phyloP scores from a whole-genome alignment of 2,329 filamentous ascomycete genomes.

The Raffaelea arxii region DNA sequence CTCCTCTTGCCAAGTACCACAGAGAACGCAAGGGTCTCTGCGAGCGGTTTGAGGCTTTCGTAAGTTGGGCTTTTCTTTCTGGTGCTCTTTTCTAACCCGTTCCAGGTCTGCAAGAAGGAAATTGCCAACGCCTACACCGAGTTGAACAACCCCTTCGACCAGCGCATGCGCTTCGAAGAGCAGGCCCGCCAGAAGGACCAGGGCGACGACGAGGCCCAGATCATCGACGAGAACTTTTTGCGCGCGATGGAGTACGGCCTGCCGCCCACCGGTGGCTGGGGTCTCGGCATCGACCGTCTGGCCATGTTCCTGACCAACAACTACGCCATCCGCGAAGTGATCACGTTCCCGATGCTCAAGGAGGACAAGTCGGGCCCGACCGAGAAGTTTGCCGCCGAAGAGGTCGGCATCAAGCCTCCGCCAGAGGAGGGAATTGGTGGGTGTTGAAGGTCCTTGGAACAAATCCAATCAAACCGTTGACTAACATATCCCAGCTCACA shows the following conservation, averaged over 20 bases:
- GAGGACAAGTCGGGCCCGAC: slow-evolving; percentile 49
- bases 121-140: slow-evolving; percentile 97
- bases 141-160: slow-evolving; percentile 94
- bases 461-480: background rate
- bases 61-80: background rate
- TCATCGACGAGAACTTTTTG: slow-evolving; percentile 93
- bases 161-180: slow-evolving; percentile 85
- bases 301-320: slow-evolving; percentile 65
- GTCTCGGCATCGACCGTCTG: slow-evolving; percentile 81
- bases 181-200: slow-evolving; percentile 92
- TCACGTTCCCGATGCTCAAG: slow-evolving; percentile 98
- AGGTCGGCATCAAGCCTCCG: slow-evolving; percentile 21
- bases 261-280: slow-evolving; percentile 92
- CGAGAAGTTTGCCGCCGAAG: slow-evolving; percentile 34
- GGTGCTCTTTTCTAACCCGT: background rate
- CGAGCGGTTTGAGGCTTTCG: slow-evolving; percentile 92
- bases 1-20: slow-evolving; percentile 91
- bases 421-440: slow-evolving; percentile 26
- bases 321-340: slow-evolving; percentile 91
- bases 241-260: slow-evolving; percentile 65
- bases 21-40: slow-evolving; percentile 73
- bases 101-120: slow-evolving; percentile 78
- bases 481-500: slow-evolving; percentile 8
- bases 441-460: slow-evolving; percentile 5
- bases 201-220: slow-evolving; percentile 93